phyloP scores from a whole-genome alignment of 306 rosid species.

The Argentina anserina region DNA sequence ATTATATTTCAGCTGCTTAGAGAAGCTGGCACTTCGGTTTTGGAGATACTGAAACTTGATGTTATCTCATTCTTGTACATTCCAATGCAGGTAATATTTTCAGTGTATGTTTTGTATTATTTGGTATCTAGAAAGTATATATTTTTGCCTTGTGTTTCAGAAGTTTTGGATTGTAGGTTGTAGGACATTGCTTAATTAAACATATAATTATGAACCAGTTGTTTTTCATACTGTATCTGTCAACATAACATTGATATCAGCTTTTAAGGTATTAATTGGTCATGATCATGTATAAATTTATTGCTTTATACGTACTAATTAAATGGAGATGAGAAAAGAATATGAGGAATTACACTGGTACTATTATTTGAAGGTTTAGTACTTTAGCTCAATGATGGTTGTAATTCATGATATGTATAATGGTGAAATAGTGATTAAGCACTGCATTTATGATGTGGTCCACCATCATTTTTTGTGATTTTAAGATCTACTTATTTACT shows the following conservation, averaged over 20 bases:
- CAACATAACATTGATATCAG: conserved; percentile 3
- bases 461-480: conserved; percentile 15
- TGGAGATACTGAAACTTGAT: conserved; percentile 93
- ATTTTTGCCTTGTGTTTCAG: conserved; percentile 1
- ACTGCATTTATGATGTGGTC: conserved; percentile 11
- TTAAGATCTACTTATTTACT: conserved; percentile 11
- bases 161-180: not conserved
- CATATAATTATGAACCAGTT: not conserved
- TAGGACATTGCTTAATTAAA: not conserved
- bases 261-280: not conserved
- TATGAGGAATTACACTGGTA: not conserved
- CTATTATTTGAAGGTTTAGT: too few species aligned
- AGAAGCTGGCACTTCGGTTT: conserved; percentile 71
- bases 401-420: not conserved
- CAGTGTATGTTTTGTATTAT: conserved; percentile 7
- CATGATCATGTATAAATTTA: not conserved
- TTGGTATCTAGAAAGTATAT: not conserved
- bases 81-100: conserved; percentile 65
- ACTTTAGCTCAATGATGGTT: not conserved
- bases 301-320: not conserved
- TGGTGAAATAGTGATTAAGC: not conserved
- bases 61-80: conserved; percentile 66
- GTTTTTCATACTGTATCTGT: not conserved
- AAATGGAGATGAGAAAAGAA: not conserved
- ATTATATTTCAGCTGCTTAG: conserved; percentile 65